phyloP scores from a whole-genome alignment of 2,329 filamentous ascomycete species.

The Leptosphaerulina australis region DNA sequence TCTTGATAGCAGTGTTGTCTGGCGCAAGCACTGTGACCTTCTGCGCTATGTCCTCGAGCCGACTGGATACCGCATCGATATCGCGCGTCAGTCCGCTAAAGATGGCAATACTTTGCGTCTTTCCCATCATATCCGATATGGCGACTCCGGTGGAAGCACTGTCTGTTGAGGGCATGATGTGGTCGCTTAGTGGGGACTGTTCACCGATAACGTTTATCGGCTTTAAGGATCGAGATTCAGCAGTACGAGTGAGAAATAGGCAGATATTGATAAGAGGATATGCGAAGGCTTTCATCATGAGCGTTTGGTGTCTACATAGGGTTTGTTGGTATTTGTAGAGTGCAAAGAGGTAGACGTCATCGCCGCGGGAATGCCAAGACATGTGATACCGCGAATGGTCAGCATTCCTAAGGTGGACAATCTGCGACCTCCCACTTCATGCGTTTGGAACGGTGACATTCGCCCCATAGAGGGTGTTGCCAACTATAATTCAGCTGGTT shows the following conservation, averaged over 20 bases:
- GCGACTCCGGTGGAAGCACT: conserved; percentile 59
- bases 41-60: conserved; percentile 67
- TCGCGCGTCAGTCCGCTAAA: conserved; percentile 84
- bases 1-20: conserved; percentile 78
- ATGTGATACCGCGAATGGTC: conserved; percentile 41
- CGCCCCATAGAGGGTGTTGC: conserved; percentile 26
- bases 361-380: conserved; percentile 39
- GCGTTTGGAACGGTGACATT: conserved; percentile 21
- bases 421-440: conserved; percentile 19
- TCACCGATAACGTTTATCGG: conserved; percentile 36
- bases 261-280: conserved; percentile 39
- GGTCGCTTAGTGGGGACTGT: conserved; percentile 38
- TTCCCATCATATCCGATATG: conserved; percentile 83
- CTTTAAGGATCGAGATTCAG: conserved; percentile 40
- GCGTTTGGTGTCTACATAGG: conserved; percentile 10
- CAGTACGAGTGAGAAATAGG: conserved; percentile 41
- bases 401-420: conserved; percentile 16
- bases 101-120: conserved; percentile 76
- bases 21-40: conserved; percentile 90
- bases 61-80: conserved; percentile 69
- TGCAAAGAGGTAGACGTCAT: conserved; percentile 43
- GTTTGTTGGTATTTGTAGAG: conserved; percentile 19
- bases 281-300: conserved; percentile 39
- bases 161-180: conserved; percentile 38
- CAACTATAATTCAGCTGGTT: background rate